Base-by-base conservation (phyloP, 2,329 filamentous ascomycete genomes). In the Ramichloridium luteum region DNA sequence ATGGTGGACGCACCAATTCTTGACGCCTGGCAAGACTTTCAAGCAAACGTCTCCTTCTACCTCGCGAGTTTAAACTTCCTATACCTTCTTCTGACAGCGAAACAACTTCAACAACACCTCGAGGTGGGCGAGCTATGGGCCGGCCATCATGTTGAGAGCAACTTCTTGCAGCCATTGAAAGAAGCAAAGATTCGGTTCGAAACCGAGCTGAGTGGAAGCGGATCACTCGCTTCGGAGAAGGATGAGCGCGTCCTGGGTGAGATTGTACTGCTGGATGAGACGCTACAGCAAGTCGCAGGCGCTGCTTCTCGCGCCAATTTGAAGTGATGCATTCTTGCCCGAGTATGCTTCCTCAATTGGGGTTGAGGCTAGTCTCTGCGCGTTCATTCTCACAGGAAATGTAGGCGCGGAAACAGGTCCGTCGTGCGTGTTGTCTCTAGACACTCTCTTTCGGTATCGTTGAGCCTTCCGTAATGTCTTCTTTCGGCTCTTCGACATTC, bases 11-110 rank as follows among this genome's bases (percentile, higher is more conserved):
- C 56, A 5, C 53, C 57, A 0, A 42, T 56, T 3, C 49, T 51
- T 11, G 57, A 59, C 8, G 45, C 54, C 2, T 61, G 58, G 53
- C 49, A 58, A 37, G 63, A 61, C 32, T 65, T 70, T 43, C 57
- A 61, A 13, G 61, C 65, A 22, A 67, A 70, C 13, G 54, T 70
- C 20, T 60, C 60, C 1, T 68, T 70, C 44, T 67, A 70, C 38
- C 64, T 74, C 14, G 63, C 69, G 1, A 60, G 63, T 1, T 56
- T 76, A 17, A 75, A 68, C 40, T 63, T 76, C n/a, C 67, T 74
- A 43, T 73, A 70, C 44, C 51, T 74, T 1, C 54, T 75, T 1
- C 53, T 72, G 2, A 61, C 60, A 2, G 69, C 69, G 1, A 46
- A 57, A 9, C 54, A 60, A 11, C 51, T 74, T 1, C 62, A 66